A percentile compares a stretch with the other conserved stretches of the same genome.
Conservation (phyloP, 176 grass and related monocot genomes). For the Zizania latifolia region DNA sequence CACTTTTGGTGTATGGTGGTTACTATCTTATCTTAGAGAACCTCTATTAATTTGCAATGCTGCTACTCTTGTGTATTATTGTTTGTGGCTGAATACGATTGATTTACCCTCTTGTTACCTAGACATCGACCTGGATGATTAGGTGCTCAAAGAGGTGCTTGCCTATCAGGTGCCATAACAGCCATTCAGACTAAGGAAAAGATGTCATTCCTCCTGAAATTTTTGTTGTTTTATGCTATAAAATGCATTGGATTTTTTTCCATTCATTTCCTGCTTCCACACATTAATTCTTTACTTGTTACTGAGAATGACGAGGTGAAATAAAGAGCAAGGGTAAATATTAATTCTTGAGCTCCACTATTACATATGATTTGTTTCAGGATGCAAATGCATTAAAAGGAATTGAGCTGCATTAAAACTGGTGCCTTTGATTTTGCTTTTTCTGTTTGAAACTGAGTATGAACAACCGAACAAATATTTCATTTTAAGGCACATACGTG, state of each 20-base stretch:
- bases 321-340: not conserved
- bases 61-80: not conserved
- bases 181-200: not conserved
- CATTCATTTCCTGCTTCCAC: not conserved
- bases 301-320: not conserved
- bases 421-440: not conserved
- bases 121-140: not conserved
- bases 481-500: not conserved
- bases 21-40: not conserved
- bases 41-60: not conserved
- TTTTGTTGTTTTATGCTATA: not conserved
- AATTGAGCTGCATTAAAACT: not conserved
- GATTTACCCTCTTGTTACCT: not conserved
- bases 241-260: not conserved
- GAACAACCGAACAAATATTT: not conserved
- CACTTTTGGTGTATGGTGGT: not conserved
- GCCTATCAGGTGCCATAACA: not conserved
- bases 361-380: not conserved
- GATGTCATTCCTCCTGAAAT: not conserved
- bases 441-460: not conserved
- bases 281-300: not conserved
- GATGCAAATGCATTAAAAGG: not conserved
- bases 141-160: not conserved
- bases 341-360: not conserved
- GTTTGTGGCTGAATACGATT: not conserved